Evolutionary conservation across 768 basidiomycete genomes (phyloP).

Genomic region (Ramaria rubella): DNA sequence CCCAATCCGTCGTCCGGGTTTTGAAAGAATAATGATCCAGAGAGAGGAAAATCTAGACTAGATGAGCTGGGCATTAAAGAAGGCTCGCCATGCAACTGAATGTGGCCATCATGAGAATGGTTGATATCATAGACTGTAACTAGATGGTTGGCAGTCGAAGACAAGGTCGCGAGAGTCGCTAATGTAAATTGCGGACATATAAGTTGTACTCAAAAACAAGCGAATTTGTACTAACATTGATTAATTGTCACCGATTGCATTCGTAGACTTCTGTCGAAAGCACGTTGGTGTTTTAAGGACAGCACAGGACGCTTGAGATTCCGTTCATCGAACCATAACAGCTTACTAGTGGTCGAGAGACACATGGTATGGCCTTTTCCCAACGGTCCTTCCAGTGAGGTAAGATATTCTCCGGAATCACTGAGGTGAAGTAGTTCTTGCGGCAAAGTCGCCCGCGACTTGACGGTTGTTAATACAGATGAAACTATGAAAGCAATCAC

Average conservation of each 20-base stretch:
- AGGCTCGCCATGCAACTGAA: conserved; percentile 35
- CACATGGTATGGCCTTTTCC: conserved; percentile 39
- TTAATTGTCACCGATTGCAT: conserved; percentile 32
- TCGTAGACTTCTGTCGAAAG: conserved; percentile 52
- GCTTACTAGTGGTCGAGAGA: conserved; percentile 51
- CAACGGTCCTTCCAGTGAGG: conserved; percentile 43
- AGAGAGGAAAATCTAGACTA: conserved; percentile 21
- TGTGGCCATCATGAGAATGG: conserved; percentile 30
- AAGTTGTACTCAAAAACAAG: neutral
- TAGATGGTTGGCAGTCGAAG: conserved; percentile 54
- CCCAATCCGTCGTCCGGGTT: conserved; percentile 21
- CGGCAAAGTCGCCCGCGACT: conserved; percentile 24
- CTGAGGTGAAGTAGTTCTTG: neutral
- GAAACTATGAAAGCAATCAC: conserved; percentile 13
- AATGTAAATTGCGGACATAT: neutral
- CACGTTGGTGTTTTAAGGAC: conserved; percentile 53
- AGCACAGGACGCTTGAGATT: conserved; percentile 51
- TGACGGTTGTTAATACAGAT: conserved; percentile 8
- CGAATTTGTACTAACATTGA: conserved; percentile 24
- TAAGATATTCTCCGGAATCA: conserved; percentile 35
- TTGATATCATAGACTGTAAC: conserved; percentile 61
- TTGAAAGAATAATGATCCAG: conserved; percentile 28
- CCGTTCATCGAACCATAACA: conserved; percentile 68
- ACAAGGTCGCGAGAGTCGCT: conserved; percentile 44
- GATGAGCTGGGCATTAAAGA: conserved; percentile 40